Base-by-base conservation (phyloP, 2,329 filamentous ascomycete genomes). In the Didymella sp. region DNA sequence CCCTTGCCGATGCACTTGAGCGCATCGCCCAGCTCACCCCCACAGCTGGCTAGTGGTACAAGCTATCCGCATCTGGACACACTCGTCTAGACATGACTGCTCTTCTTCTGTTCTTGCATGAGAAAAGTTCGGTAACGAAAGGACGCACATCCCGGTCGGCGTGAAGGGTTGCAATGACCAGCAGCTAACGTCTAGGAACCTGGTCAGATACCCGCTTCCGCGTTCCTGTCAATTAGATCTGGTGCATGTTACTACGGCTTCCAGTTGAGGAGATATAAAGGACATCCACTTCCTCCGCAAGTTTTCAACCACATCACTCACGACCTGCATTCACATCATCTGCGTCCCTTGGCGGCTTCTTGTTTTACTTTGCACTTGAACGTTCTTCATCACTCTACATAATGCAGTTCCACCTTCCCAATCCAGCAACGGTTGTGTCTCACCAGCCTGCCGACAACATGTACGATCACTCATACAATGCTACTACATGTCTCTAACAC, bases 1-100 rank as follows among this genome's bases (percentile, higher is more conserved):
- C 48, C 60, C 64, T 63, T 62, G 60, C 61, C 57, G 50, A 45
- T 52, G 51, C 46, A 51, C 41, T 19, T 44, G 37, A 42, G 51
- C 51, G 51, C 51, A 51, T 56, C 56, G 56, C 51, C 56, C 40
- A 43, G 43, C 30, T 35, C 24, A 53, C 22, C 42, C 51, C 56
- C 56, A 59, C 51, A 59, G 15, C 30, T 51, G 31, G 28, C 22
- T 6, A 13, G 56, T 59, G 9, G 46, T 24, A 51, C 51, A 41
- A 40, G 24, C 51, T 46, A 53, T 45, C 21, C 44, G 43, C 4
- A 33, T 52, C 49, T 31, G 15, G 30, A 31, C 13, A 19, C 48
- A 44, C 37, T 45, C 43, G 38, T 58, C 50, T 58, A 49, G 56
- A 53, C 41, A 53, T 35, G 31, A 45, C 40, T 53, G 25, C 38